Evolutionary conservation across 2,329 filamentous ascomycete genomes (phyloP).

Genomic region (Fusarium praegraminearum): DNA sequence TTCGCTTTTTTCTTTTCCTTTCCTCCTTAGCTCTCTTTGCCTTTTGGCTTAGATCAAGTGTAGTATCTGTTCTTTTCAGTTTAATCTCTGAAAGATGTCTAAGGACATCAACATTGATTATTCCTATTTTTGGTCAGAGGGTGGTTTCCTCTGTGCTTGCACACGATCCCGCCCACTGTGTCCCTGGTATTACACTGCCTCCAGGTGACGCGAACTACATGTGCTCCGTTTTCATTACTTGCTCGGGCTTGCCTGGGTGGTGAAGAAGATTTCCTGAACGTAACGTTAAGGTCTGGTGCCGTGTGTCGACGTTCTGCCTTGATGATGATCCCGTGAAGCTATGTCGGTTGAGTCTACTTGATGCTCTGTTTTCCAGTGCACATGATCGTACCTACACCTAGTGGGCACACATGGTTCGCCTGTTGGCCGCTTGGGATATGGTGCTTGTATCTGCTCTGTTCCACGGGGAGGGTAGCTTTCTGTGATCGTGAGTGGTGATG

Average conservation of each 20-base stretch:
- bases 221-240: slow-evolving; percentile 53
- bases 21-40: slow-evolving; percentile 59
- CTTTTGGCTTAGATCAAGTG: slow-evolving; percentile 89
- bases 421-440: background rate
- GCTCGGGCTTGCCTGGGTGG: slow-evolving; percentile 49
- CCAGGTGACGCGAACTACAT: slow-evolving; percentile 54
- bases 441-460: background rate
- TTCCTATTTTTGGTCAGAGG: slow-evolving; percentile 68
- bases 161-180: slow-evolving; percentile 53
- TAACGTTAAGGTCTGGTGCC: too few species aligned
- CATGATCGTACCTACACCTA: background rate
- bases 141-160: slow-evolving; percentile 54
- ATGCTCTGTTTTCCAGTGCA: background rate
- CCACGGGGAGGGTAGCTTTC: slow-evolving; percentile 69
- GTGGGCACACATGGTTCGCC: background rate
- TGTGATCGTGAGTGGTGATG: background rate
- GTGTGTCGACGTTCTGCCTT: background rate
- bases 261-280: slow-evolving; percentile 49
- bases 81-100: slow-evolving; percentile 91
- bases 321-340: background rate
- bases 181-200: slow-evolving; percentile 59
- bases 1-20: slow-evolving; percentile 46
- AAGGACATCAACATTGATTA: slow-evolving; percentile 82
- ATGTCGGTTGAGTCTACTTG: background rate
- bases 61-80: slow-evolving; percentile 98